Base-by-base conservation (phyloP, 2,329 filamentous ascomycete species). In the Lecanoromycetidae sp. region DNA sequence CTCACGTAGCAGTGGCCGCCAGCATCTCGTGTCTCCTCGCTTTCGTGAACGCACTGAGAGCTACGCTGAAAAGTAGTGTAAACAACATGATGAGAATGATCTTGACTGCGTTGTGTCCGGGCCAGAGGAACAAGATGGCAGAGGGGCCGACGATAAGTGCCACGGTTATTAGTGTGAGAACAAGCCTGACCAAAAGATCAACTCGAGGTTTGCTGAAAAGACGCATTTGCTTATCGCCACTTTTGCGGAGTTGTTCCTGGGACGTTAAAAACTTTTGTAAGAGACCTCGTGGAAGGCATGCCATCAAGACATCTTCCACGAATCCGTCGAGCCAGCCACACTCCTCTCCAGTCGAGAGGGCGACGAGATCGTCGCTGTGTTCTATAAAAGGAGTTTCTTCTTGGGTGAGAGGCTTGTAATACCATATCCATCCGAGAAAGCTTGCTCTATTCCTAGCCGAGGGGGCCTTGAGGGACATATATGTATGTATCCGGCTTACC, bases 1-100 rank as follows among this genome's bases (percentile, higher is more conserved):
- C 58, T 52, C 53, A 60, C 54, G 59, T 57, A 40, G 58, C 59
- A 3, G 57, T 59, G 12, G 55, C 56, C 9, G 57, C 54, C 30
- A 60, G 58, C 17, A 60, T 56, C 53, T 61, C 58, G 19, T 57
- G 57, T 35, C 58, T 53, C 33, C 54, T 54, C 9, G 57, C 54
- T 26, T 57, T 57, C 3, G 57, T 60, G 41, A 55, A 55, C 1
- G 59, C 36, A 40, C 55, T 54, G 23, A 61, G 52, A 6, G 52
- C 55, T 23, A 55, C 44, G 10, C 54, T 55, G 40, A 61, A 61
- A 1, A 60, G 30, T 22, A 60, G 48, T 12, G 58, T 59, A 42
- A 59, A 61, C 1, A 55, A 39, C 49, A 60, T 55, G 7, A 60
- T 54, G 5, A 60, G 46, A 8, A 49, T 52, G 4, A 61, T 50